Conservation (phyloP, 345 rosid species). For the Euphorbia lathyris region DNA sequence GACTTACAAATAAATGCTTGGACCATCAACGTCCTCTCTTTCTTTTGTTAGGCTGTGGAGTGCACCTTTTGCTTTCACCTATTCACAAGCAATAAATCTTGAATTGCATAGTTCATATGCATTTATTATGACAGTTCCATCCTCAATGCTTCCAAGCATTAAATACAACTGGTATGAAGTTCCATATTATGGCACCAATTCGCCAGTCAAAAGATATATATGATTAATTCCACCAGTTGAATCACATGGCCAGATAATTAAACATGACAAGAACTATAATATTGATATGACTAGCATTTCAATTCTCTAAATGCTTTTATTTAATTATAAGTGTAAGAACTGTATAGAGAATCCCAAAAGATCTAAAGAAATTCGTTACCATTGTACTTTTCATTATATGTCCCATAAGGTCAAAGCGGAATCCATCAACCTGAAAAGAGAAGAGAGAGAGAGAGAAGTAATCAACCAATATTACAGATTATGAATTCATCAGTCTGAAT, state of each 20-base stretch:
- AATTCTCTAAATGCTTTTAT: background rate
- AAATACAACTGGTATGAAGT: conserved; percentile 2
- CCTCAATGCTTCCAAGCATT: conserved; percentile 9
- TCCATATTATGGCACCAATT: background rate
- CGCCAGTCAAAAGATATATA: background rate
- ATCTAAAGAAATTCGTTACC: conserved; percentile 42
- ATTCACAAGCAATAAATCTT: conserved; percentile 15
- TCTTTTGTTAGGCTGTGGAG: conserved; percentile 60
- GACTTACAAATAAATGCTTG: conserved; percentile 73
- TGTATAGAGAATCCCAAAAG: conserved; percentile 8
- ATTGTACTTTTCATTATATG: conserved; percentile 87
- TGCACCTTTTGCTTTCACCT: conserved; percentile 75
- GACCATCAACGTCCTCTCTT: conserved; percentile 79
- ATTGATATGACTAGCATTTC: conserved; percentile 1
- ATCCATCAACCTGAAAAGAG: conserved; percentile 81
- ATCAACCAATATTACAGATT: conserved; percentile 16
- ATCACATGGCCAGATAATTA: background rate
- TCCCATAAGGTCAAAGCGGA: conserved; percentile 98
- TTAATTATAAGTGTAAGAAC: background rate
- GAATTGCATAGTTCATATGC: conserved; percentile 7
- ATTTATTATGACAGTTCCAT: background rate
- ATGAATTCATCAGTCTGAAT: conserved; percentile 9
- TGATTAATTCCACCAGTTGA: background rate
- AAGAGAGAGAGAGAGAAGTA: background rate
- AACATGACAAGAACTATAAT: conserved; percentile 4